phyloP scores from a whole-genome alignment of 2,329 filamentous ascomycete species.

The Penicillium janthinellum region DNA sequence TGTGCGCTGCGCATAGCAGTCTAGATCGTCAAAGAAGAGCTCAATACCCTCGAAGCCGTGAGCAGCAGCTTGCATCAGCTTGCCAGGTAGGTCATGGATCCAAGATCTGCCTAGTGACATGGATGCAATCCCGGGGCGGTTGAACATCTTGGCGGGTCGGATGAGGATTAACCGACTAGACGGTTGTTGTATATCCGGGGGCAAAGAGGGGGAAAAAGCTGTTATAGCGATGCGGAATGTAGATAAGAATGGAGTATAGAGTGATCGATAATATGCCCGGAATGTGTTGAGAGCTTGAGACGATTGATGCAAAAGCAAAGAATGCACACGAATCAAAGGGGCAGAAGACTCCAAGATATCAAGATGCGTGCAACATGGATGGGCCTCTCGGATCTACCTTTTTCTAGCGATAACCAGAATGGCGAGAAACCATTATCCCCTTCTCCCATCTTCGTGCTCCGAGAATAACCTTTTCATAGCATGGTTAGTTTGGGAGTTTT shows the following conservation, averaged over 20 bases:
- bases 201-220: not conserved
- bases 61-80: constrained; percentile 66
- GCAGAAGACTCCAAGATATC: not conserved
- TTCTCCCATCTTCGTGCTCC: not conserved
- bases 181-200: not conserved
- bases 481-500: not conserved
- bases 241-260: not conserved
- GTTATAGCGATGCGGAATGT: not conserved
- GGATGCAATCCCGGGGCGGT: constrained; percentile 66
- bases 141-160: constrained; percentile 24
- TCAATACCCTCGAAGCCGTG: constrained; percentile 41
- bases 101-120: constrained; percentile 76
- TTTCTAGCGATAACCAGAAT: not conserved
- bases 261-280: not conserved
- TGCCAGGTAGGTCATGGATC: constrained; percentile 67
- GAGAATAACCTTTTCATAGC: not conserved
- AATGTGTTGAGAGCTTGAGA: not conserved
- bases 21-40: constrained; percentile 41
- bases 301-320: not conserved
- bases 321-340: not conserved
- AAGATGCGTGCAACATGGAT: not conserved
- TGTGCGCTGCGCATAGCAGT: constrained; percentile 31
- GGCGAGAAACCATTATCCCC: not conserved
- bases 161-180: not conserved
- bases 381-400: not conserved